Percentiles rank a stretch among this genome's conserved stretches.
These are phyloP conservation scores for Dictyostelium capitatum DNA, from an alignment of 78 protist species.

Conservation along the genomic window DNA sequence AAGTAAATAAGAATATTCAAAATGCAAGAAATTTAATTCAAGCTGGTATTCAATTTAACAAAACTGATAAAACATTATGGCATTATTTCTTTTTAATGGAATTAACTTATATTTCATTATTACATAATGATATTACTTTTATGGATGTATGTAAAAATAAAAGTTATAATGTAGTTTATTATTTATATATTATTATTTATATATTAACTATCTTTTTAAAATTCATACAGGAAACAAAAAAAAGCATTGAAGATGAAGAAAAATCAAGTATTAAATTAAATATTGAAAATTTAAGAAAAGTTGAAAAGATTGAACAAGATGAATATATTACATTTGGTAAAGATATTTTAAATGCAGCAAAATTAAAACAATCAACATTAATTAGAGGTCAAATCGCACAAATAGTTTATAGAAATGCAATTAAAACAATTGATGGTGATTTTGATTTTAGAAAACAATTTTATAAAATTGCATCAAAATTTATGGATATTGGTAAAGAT, in stretches of 20 bases:
- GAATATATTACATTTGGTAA: slow-evolving; percentile 56
- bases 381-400: slow-evolving; percentile 60
- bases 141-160: background rate
- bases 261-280: background rate
- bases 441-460: slow-evolving; percentile 71
- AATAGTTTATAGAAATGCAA: slow-evolving; percentile 45
- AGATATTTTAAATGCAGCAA: slow-evolving; percentile 31
- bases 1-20: slow-evolving; percentile 23
- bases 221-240: background rate
- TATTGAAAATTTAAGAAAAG: background rate
- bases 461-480: slow-evolving; percentile 35
- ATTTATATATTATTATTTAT: background rate
- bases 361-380: background rate
- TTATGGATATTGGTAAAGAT: slow-evolving; percentile 35
- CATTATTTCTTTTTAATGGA: slow-evolving; percentile 53
- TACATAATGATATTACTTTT: slow-evolving; percentile 9
- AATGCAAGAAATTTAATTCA: slow-evolving; percentile 60
- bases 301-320: background rate
- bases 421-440: slow-evolving; percentile 5
- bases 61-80: slow-evolving; percentile 39
- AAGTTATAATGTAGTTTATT: background rate
- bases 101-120: slow-evolving; percentile 28
- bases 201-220: background rate
- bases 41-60: slow-evolving; percentile 51
- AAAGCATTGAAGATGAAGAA: background rate